Percentiles rank a stretch among this genome's conserved stretches.
These are phyloP conservation scores for Blastobotrys malaysiensis DNA, from an alignment of 1,139 yeast species.

Conservation along the genomic window DNA sequence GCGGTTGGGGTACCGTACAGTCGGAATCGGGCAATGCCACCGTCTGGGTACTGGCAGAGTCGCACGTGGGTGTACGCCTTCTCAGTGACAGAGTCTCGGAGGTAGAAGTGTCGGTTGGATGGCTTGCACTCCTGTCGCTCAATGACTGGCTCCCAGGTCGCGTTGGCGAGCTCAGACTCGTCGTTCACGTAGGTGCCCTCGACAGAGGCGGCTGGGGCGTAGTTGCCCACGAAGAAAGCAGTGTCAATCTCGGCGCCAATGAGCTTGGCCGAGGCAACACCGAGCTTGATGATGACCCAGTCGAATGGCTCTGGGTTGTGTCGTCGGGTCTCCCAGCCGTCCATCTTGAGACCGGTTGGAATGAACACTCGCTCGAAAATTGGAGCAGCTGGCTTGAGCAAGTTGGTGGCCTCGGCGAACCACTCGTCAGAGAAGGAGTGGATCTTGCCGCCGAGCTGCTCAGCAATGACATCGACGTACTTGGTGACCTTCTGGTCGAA, in stretches of 20 bases:
- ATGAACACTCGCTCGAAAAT: constrained; percentile 74
- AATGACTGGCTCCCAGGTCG: constrained; percentile 66
- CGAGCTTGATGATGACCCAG: constrained; percentile 77
- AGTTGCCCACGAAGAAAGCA: constrained; percentile 89
- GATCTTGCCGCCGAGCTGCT: constrained; percentile 73
- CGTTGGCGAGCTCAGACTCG: constrained; percentile 33
- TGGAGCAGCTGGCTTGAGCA: constrained; percentile 75
- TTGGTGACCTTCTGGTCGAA: constrained; percentile 21
- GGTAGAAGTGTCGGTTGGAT: constrained; percentile 74
- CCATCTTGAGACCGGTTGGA: constrained; percentile 71
- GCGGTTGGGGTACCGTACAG: constrained; percentile 79
- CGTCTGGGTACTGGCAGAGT: constrained; percentile 88
- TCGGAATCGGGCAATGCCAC: constrained; percentile 93
- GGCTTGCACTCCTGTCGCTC: constrained; percentile 81
- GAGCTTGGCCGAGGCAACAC: constrained; percentile 75
- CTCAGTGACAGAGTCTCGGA: constrained; percentile 49
- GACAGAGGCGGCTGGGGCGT: constrained; percentile 83
- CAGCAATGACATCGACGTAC: constrained; percentile 65
- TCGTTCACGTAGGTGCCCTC: constrained; percentile 54
- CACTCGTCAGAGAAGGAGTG: constrained; percentile 76
- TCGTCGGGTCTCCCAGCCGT: constrained; percentile 97
- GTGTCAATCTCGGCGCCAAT: constrained; percentile 88
- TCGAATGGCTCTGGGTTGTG: constrained; percentile 81
- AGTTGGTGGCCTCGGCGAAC: constrained; percentile 91
- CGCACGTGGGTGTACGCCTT: constrained; percentile 70